Evolutionary conservation across 306 rosid species (phyloP).

Genomic region (Rosa lucieae): DNA sequence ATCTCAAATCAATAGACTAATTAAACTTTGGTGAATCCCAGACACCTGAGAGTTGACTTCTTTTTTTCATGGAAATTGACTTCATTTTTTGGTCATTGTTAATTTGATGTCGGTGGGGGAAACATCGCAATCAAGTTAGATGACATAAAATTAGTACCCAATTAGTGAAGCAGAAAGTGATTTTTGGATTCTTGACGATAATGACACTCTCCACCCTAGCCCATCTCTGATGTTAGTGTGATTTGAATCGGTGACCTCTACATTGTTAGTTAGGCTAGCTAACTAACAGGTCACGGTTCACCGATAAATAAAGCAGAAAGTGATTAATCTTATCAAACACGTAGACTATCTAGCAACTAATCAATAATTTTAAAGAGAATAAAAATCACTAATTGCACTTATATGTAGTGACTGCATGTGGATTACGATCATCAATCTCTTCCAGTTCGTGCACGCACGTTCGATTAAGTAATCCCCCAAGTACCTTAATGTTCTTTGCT

Average conservation of each 20-base stretch:
- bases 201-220: too few relatives aligned
- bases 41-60: neutral
- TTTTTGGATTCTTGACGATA: too few relatives aligned
- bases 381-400: neutral
- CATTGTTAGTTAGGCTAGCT: too few relatives aligned
- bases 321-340: neutral
- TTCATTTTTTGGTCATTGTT: neutral
- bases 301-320: too few relatives aligned
- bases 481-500: neutral
- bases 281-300: too few relatives aligned
- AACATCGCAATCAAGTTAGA: neutral
- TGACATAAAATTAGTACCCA: neutral
- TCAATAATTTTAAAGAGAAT: neutral
- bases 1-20: too few relatives aligned
- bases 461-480: neutral
- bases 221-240: too few relatives aligned
- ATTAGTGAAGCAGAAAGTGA: neutral
- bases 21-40: neutral
- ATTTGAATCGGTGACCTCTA: too few relatives aligned
- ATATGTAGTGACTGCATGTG: neutral
- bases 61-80: neutral
- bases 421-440: neutral
- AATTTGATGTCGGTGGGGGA: conserved; percentile 1
- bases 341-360: neutral
- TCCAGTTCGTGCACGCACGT: neutral